Base-by-base conservation (phyloP, 140 eudicot species). In the Bidens hawaiensis region DNA sequence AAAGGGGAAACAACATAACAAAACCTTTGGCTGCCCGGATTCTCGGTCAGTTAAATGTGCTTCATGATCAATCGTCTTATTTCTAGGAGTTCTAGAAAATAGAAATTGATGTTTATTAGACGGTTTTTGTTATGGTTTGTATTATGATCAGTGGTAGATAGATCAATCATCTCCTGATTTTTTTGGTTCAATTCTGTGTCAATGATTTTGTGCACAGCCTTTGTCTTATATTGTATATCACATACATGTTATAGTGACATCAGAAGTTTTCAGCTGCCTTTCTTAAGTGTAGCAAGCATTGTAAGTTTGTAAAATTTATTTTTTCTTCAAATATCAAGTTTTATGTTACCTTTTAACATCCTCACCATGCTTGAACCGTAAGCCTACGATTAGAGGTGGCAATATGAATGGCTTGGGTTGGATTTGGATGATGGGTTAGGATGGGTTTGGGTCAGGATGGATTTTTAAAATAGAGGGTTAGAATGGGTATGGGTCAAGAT, bases 11-110 rank as follows among this genome's bases (percentile, higher is more conserved):
- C 54, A 76, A 27, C 71, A 63, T 48, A 42, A 66, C 76, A 11
- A 85, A 74, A 64, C 68, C 94, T 38, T 68, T 75, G 73, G 89
- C 89, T 4, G 94, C 94, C 12, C 73, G 60, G 79, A 69, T 85
- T 18, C 83, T 85, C 59, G 94, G 84, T 64, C 89, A 79, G 67
- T 36, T 85, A 31, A 74, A 82, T 51, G 83, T 85, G 58, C 86
- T 85, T 59, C 89, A 85, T 60, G 94, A 85, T 56, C 89, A 85
- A 65, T 85, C 94, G 12, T 78, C 94, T 59, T 85, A 73, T 61
- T 85, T 85, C 81, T 84, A 63, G 81, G 28, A 34, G 30, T 9
- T 28, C 49, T 9, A 1, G n/a, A n/a, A 21, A 15, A 18, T 19
- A 26, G 1, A 27, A 38, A 23, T 36, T 5, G n/a, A 38, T 24